Conservation (phyloP, 345 rosid genomes). For the Lumnitzera racemosa region DNA sequence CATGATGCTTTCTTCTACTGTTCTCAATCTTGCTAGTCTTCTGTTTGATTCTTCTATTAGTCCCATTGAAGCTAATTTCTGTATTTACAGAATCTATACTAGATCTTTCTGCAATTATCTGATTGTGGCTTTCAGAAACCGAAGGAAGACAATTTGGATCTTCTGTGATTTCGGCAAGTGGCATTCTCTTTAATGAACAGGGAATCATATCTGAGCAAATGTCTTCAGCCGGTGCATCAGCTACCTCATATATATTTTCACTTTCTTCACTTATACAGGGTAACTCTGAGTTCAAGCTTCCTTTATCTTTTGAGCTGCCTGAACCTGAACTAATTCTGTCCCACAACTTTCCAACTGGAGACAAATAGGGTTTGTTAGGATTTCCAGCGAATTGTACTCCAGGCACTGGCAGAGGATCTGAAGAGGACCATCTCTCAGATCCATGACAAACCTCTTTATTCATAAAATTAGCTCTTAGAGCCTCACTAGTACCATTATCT, state of each 20-base stretch:
- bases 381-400: slow-evolving; percentile 30
- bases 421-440: slow-evolving; percentile 28
- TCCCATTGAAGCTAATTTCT: slow-evolving; percentile 39
- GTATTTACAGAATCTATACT: slow-evolving; percentile 64
- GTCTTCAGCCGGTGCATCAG: slow-evolving; percentile 31
- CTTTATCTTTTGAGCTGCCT: slow-evolving; percentile 60
- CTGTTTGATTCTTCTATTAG: slow-evolving; percentile 32
- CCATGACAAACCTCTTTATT: slow-evolving; percentile 22
- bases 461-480: slow-evolving; percentile 27
- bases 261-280: slow-evolving; percentile 81
- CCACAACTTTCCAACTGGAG: slow-evolving; percentile 77
- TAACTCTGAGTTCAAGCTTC: slow-evolving; percentile 69
- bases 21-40: slow-evolving; percentile 30
- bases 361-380: slow-evolving; percentile 35
- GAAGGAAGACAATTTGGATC: slow-evolving; percentile 32
- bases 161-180: slow-evolving; percentile 49
- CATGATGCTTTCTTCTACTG: slow-evolving; percentile 36
- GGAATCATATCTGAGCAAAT: slow-evolving; percentile 20
- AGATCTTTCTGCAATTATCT: slow-evolving; percentile 28
- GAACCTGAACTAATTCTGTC: slow-evolving; percentile 50
- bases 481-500: slow-evolving; percentile 14
- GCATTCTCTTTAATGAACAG: slow-evolving; percentile 38
- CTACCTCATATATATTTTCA: slow-evolving; percentile 47
- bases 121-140: slow-evolving; percentile 33
- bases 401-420: slow-evolving; percentile 38